Evolutionary conservation across 2,329 filamentous ascomycete genomes (phyloP), one percentile per base, ranked within the genome.

Genomic region (Paradendryphiella salina): DNA sequence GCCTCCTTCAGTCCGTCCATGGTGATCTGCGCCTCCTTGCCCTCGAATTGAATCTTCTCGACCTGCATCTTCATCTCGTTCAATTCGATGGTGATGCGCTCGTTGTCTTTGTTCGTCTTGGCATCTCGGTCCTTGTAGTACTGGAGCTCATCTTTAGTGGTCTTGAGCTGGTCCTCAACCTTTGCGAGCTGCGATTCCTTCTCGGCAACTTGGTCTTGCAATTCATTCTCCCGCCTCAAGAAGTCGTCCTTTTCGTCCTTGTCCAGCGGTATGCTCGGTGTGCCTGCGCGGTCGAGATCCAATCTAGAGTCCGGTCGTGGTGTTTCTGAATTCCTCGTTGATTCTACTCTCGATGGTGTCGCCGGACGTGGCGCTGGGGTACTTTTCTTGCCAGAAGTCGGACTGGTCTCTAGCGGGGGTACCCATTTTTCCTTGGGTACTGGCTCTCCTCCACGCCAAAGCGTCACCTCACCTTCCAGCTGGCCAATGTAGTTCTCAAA

Each of bases 211-310:
- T 97, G 93, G 70, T 99, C 94, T 72, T 97, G 94, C 34, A 99
- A 82, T 72, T 99, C 94, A 65, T 99, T 99, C 73, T 99, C 94
- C 47, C 94, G 85, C 65, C 90, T 85, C 59, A 99, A 75, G 67
- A 97, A 99, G 71, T 99, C 94, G 66, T 99, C 94, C 54, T 91
- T 87, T 76, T 99, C 94, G 63, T 99, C 94, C 76, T 96, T 96
- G 48, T 99, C 94, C 52, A 97, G 79, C 32, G 90, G 85, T 60
- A 96, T 79, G 67, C 89, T 92, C 2, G 93, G 93, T 10, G 93
- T 97, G 43, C 87, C 88, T 13, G 92, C 85, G 38, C 93, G 85
- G 59, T 97, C 93, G 6, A 80, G 40, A 5, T 91, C 87, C 52
- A 89, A 76, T 44, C 84, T 75, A 15, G 84, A 86, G 56, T 87